Base-by-base conservation (phyloP, 306 rosid genomes). In the Cercis canadensis region DNA sequence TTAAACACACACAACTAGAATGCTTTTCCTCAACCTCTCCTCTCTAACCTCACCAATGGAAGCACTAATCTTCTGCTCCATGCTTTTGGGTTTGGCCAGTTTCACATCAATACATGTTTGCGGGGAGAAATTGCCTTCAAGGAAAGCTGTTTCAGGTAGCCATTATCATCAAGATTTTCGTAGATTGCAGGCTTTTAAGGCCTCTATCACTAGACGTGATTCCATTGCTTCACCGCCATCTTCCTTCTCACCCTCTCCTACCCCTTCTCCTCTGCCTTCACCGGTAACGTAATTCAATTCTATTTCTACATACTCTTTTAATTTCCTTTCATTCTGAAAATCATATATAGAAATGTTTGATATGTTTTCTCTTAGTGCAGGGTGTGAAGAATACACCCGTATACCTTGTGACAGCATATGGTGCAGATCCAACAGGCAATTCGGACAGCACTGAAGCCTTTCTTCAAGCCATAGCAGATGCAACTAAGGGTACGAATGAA, bases 341-440 rank as follows among this genome's bases (percentile, higher is more conserved):
- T 24, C 29, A 24, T 24, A 33, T 64, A 44, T 79, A n/a, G 54
- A 63, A 58, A 50, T 53, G 62, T 43, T 63, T 75, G 74, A 80
- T 57, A 21, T 65, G 16, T 50, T 62, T 62, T 2, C 9, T 77
- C 61, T 33, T 19, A n/a, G 11, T 78, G 78, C 72, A 90, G 96
- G 92, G 68, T 69, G 61, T 29, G 70, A 45, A 6, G 29, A 76
- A 78, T 66, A 40, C 85, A 47, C 73, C 79, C 5, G 87, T 81
- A 37, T 89, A 83, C 74, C 85, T 6, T 62, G 91, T 85, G 56
- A 94, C 95, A 31, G 57, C 85, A 0, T 94, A 84, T 62, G 99
- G 99, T 4, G 97, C 95, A 34, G 99, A 94, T 75, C 95, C 97
- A 15, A 89, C 90, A 0, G 99, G 96, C 5, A 80, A 56, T 45